Evolutionary conservation across 257 asterid species (phyloP).

Genomic region (Datura wrightii): DNA sequence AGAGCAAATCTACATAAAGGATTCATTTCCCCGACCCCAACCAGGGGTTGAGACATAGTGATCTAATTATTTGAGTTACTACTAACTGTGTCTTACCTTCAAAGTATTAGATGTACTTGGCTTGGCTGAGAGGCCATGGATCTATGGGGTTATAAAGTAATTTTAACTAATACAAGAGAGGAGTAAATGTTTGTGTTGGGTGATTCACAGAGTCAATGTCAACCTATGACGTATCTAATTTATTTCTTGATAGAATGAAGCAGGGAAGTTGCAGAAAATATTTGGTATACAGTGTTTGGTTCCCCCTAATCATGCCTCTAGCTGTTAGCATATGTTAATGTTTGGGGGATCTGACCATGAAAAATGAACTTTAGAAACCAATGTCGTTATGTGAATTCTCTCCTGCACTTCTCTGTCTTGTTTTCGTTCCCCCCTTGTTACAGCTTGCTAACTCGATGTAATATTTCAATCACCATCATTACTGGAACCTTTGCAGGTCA

Average conservation of each 20-base stretch:
- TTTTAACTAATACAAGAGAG: background rate
- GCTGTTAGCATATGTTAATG: background rate
- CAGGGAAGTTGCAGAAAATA: background rate
- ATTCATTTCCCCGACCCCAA: background rate
- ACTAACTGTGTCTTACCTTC: background rate
- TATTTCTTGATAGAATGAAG: slow-evolving; percentile 16
- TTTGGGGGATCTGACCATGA: background rate
- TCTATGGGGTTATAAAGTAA: background rate
- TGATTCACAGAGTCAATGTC: background rate
- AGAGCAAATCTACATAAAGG: background rate
- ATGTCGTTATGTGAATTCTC: background rate
- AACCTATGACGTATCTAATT: background rate
- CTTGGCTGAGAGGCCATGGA: background rate
- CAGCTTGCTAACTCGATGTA: background rate
- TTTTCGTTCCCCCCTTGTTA: background rate
- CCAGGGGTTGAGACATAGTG: background rate
- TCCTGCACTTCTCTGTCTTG: background rate
- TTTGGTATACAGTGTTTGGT: background rate
- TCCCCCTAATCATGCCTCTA: background rate
- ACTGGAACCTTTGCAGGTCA: slow-evolving; percentile 56
- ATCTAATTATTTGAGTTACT: background rate
- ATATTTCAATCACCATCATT: background rate
- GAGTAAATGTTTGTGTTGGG: background rate
- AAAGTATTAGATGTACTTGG: background rate
- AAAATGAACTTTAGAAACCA: background rate